Conservation (phyloP, 1,284 basidiomycete species). For the Marasmius tenuissimus region DNA sequence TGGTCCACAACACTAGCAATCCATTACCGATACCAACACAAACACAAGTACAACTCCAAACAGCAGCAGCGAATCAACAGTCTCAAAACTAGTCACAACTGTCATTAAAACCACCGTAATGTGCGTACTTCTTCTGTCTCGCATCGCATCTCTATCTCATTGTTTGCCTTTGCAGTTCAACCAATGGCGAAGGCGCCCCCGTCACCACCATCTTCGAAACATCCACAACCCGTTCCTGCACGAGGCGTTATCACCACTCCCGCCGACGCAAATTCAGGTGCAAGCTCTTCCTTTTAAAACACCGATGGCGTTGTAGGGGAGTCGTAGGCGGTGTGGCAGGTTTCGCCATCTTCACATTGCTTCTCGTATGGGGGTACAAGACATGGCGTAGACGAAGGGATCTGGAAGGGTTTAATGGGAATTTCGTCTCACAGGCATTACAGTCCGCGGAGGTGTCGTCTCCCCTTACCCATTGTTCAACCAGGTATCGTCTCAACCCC, state of each 20-base stretch:
- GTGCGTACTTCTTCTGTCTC: background rate
- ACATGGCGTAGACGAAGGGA: background rate
- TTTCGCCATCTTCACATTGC: background rate
- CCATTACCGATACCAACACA: no score
- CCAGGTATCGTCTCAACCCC: no score
- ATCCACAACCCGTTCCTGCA: background rate
- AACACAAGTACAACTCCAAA: no score
- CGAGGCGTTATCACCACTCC: background rate
- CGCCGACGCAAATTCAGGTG: no score
- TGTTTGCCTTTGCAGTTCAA: background rate
- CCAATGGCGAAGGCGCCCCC: background rate
- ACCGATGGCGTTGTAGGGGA: background rate
- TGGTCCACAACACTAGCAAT: no score
- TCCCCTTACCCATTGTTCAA: no score
- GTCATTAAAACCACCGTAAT: background rate
- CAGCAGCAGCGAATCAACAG: background rate
- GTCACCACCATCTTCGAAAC: background rate
- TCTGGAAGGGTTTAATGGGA: conserved; percentile 13
- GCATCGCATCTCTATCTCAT: no score
- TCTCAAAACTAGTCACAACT: background rate
- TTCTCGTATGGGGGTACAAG: conserved; percentile 1
- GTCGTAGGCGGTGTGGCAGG: conserved; percentile 2
- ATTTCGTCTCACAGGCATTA: no score
- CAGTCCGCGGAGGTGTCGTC: no score
- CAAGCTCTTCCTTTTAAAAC: background rate